Evolutionary conservation across 176 grass and related monocot genomes (phyloP).

Genomic region (Melocanna baccifera): DNA sequence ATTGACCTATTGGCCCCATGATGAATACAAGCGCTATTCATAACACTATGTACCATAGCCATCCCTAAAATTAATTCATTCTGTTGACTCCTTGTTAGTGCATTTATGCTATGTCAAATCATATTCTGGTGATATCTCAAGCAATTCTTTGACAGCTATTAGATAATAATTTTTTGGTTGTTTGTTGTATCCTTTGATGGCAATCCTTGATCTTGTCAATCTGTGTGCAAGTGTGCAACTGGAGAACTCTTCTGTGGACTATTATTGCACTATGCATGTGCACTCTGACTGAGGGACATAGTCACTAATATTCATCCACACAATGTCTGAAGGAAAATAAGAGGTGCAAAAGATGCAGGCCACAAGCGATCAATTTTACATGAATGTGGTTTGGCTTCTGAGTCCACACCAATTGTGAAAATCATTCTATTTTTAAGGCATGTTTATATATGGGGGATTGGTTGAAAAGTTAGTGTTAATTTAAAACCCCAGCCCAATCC

Average conservation of each 20-base stretch:
- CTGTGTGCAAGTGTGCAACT: background rate
- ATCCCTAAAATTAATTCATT: slow-evolving; percentile 1
- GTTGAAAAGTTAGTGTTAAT: background rate
- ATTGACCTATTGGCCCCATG: too few species aligned
- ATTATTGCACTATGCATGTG: slow-evolving; percentile 7
- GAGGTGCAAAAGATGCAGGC: background rate
- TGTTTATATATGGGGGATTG: background rate
- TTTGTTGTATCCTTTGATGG: slow-evolving; percentile 9
- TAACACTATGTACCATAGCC: background rate
- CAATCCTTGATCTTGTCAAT: background rate
- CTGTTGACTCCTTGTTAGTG: slow-evolving; percentile 1
- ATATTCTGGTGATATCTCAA: background rate
- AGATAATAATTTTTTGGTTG: background rate
- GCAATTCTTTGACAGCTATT: background rate
- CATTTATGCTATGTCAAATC: slow-evolving; percentile 4
- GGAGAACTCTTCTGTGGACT: background rate
- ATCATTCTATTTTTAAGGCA: slow-evolving; percentile 3
- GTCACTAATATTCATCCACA: background rate
- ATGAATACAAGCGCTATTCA: too few species aligned
- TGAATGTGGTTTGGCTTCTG: background rate
- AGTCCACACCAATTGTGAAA: background rate
- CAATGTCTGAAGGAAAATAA: slow-evolving; percentile 3
- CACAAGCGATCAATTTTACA: background rate
- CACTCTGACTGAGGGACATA: background rate
- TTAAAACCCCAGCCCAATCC: background rate